These are phyloP conservation scores for Physcomitrellopsis africana DNA, from an alignment of 225 moss, liverwort and hornwort species.

Conservation along the genomic window DNA sequence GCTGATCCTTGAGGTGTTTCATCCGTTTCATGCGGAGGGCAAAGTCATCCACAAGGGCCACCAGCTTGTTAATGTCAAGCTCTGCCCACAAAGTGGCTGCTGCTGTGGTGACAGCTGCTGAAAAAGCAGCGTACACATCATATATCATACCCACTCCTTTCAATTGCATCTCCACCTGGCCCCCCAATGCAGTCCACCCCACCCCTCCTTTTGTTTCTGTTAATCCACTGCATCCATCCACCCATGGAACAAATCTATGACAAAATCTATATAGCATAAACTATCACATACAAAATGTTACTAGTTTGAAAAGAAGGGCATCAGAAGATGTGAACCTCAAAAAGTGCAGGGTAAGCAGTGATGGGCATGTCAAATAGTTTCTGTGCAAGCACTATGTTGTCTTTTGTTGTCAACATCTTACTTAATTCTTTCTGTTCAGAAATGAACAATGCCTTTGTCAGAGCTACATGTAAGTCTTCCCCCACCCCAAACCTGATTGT, in stretches of 20 bases:
- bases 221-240: too few species aligned
- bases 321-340: conserved; percentile 50
- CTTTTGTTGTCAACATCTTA: conserved; percentile 55
- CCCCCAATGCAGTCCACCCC: not conserved
- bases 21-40: conserved; percentile 72
- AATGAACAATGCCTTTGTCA: not conserved
- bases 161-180: conserved; percentile 71
- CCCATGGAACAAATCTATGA: too few species aligned
- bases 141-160: conserved; percentile 70
- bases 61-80: conserved; percentile 82
- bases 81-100: conserved; percentile 82
- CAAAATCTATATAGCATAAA: too few species aligned
- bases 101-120: conserved; percentile 56
- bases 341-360: conserved; percentile 74
- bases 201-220: too few species aligned
- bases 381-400: conserved; percentile 76
- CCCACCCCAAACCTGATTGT: too few species aligned
- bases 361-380: conserved; percentile 91
- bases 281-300: too few species aligned
- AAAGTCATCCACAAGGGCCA: conserved; percentile 82
- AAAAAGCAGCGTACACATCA: conserved; percentile 75
- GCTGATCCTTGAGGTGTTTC: conserved; percentile 62
- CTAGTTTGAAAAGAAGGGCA: not conserved
- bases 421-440: conserved; percentile 56
- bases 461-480: too few species aligned